Conservation (phyloP, 371 early-diverging fungal genomes). For the Mucor racemosus region DNA sequence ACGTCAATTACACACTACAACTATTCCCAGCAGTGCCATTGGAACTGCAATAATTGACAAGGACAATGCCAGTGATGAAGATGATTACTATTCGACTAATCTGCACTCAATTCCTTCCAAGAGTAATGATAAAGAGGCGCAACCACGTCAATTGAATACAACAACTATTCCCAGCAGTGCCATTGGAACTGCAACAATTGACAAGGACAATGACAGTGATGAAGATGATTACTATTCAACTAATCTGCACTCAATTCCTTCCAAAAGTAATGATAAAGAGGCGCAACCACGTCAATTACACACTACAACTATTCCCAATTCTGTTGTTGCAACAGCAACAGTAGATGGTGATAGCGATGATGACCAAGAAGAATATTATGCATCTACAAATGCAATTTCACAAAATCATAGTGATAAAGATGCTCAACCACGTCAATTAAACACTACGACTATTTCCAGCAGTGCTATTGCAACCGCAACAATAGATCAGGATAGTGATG, state of each 20-base stretch:
- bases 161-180: neutral
- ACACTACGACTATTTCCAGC: neutral
- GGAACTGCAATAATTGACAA: neutral
- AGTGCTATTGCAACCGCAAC: neutral
- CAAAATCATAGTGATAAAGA: neutral
- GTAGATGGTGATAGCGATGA: neutral
- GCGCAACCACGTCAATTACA: neutral
- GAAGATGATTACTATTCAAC: neutral
- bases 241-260: neutral
- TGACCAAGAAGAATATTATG: neutral
- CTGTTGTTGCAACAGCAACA: neutral
- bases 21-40: neutral
- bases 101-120: neutral
- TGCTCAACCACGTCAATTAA: neutral
- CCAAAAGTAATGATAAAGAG: neutral
- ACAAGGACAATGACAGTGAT: neutral
- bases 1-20: neutral
- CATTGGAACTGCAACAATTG: neutral
- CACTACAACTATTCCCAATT: neutral
- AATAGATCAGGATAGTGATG: neutral
- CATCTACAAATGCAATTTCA: neutral
- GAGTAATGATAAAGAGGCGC: neutral
- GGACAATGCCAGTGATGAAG: neutral
- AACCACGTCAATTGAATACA: neutral
- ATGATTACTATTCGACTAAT: neutral